Evolutionary conservation across 1,139 yeast species (phyloP).

Genomic region (Suhomyces guaymorum): DNA sequence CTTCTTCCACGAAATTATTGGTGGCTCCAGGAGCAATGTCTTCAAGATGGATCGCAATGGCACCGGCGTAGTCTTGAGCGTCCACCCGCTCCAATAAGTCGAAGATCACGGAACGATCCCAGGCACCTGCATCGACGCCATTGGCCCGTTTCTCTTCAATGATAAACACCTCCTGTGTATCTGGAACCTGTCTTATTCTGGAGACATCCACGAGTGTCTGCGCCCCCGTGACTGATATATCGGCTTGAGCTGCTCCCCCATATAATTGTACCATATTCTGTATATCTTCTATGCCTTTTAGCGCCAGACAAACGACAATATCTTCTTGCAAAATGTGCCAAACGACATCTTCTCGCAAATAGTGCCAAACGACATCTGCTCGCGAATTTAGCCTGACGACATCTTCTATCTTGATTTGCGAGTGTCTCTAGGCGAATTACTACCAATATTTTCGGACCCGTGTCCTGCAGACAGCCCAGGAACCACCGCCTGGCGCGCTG

Average conservation of each 20-base stretch:
- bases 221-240: constrained; percentile 41
- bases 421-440: too few relatives aligned
- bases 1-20: constrained; percentile 13
- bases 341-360: too few relatives aligned
- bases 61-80: constrained; percentile 32
- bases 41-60: constrained; percentile 41
- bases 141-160: constrained; percentile 34
- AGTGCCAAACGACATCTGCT: too few relatives aligned
- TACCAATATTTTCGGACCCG: too few relatives aligned
- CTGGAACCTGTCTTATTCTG: constrained; percentile 74
- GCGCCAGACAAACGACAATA: too few relatives aligned
- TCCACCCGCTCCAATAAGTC: constrained; percentile 68
- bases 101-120: constrained; percentile 64
- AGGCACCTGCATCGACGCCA: too few relatives aligned
- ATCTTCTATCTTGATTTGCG: too few relatives aligned
- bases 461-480: not conserved
- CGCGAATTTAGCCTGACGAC: too few relatives aligned
- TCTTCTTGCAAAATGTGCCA: too few relatives aligned
- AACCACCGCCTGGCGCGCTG: too few relatives aligned
- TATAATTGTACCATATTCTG: constrained; percentile 39
- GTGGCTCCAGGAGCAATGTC: constrained; percentile 35
- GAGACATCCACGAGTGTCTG: constrained; percentile 68
- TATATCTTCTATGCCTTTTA: too few relatives aligned
- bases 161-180: constrained; percentile 83
- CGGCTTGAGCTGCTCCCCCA: constrained; percentile 75